A percentile compares a stretch with the other conserved stretches of the same genome.
phyloP scores from a whole-genome alignment of 139 green algal species.

The Auxenochlorella protothecoides region DNA sequence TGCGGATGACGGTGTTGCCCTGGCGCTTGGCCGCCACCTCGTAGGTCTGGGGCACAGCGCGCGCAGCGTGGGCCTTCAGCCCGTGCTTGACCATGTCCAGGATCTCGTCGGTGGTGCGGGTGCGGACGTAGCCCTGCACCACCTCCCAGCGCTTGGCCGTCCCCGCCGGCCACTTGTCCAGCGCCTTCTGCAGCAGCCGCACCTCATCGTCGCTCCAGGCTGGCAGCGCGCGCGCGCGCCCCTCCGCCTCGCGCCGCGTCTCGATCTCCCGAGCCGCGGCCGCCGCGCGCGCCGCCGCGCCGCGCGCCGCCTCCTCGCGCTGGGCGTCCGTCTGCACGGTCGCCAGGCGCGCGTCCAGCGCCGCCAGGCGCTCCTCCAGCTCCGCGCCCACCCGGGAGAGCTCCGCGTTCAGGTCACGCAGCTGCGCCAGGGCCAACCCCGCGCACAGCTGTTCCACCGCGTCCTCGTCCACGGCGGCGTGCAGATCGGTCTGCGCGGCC shows the following conservation, averaged over 20 bases:
- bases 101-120: slow-evolving; percentile 69
- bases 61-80: not conserved
- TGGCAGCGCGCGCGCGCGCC: slow-evolving; percentile 21
- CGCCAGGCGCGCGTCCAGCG: not conserved
- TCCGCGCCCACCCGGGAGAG: slow-evolving; percentile 14
- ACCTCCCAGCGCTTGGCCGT: slow-evolving; percentile 72
- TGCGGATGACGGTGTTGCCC: slow-evolving; percentile 36
- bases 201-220: slow-evolving; percentile 38
- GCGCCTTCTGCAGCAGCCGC: slow-evolving; percentile 83
- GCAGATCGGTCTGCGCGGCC: not conserved
- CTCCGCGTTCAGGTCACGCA: slow-evolving; percentile 32
- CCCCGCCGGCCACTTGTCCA: slow-evolving; percentile 79
- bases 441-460: slow-evolving; percentile 53
- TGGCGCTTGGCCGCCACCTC: slow-evolving; percentile 27
- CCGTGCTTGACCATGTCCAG: slow-evolving; percentile 78
- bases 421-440: slow-evolving; percentile 26
- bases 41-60: not conserved
- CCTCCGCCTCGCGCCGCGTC: slow-evolving; percentile 17
- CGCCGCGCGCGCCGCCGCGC: slow-evolving; percentile 19
- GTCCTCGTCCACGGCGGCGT: slow-evolving; percentile 17
- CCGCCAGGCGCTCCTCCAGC: slow-evolving; percentile 9
- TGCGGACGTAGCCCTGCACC: slow-evolving; percentile 69
- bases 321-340: slow-evolving; percentile 2
- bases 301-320: slow-evolving; percentile 18
- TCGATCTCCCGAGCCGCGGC: slow-evolving; percentile 15